Percentiles rank a stretch among this genome's conserved stretches.
phyloP scores from a whole-genome alignment of 2,329 filamentous ascomycete genomes.

The Nannizzia gypsea region DNA sequence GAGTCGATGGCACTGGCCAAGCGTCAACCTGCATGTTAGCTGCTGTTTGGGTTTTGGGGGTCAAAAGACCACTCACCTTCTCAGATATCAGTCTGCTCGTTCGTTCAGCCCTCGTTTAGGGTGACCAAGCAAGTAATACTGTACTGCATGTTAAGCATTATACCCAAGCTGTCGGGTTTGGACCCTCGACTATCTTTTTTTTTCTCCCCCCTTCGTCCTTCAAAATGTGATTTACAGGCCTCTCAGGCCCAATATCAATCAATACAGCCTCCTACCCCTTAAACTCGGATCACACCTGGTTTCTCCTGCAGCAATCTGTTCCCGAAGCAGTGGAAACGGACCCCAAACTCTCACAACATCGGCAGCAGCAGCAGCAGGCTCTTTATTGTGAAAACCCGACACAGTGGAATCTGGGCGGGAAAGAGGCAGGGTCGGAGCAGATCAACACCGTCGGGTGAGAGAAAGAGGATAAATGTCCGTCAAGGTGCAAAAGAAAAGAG shows the following conservation, averaged over 20 bases:
- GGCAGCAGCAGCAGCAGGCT: background rate
- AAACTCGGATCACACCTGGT: background rate
- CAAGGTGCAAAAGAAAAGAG: background rate
- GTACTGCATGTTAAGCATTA: conserved; percentile 1
- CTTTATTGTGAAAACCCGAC: background rate
- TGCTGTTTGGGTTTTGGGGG: background rate
- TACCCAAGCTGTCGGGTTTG: background rate
- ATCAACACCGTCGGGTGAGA: background rate
- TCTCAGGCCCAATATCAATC: background rate
- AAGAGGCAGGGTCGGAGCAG: background rate
- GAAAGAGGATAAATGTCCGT: background rate
- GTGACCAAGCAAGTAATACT: background rate
- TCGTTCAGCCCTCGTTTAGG: background rate
- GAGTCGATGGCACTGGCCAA: background rate
- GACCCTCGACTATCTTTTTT: background rate
- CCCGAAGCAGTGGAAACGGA: background rate
- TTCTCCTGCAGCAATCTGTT: background rate
- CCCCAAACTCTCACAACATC: background rate
- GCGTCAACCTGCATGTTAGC: background rate
- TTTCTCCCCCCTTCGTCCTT: background rate
- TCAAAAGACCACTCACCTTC: background rate
- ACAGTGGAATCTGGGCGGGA: background rate
- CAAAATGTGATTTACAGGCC: background rate
- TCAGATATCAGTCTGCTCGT: background rate
- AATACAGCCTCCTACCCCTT: background rate